These are phyloP conservation scores for Penicillium sp. DNA, from an alignment of 2,329 filamentous ascomycete genomes.

Conservation along the genomic window DNA sequence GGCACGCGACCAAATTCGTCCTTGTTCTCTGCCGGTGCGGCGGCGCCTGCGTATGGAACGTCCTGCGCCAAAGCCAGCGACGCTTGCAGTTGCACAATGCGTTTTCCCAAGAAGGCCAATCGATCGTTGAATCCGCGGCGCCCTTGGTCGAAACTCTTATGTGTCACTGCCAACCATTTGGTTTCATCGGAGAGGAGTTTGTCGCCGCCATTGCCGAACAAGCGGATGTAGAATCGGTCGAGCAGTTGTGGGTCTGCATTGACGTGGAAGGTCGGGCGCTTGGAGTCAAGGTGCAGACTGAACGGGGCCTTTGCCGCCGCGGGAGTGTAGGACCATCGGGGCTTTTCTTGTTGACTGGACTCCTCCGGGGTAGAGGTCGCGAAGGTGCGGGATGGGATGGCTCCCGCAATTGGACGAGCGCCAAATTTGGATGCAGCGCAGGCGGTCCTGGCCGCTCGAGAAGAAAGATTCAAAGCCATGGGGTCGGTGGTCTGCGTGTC, in stretches of 20 bases:
- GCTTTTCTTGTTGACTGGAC: slow-evolving; percentile 39
- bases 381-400: slow-evolving; percentile 26
- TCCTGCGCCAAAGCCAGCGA: slow-evolving; percentile 60
- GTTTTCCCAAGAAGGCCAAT: slow-evolving; percentile 76
- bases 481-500: slow-evolving; percentile 16
- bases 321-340: slow-evolving; percentile 71
- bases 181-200: slow-evolving; percentile 80
- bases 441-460: slow-evolving; percentile 40
- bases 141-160: slow-evolving; percentile 97
- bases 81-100: slow-evolving; percentile 62
- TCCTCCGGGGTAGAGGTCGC: slow-evolving; percentile 25
- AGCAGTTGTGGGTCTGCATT: slow-evolving; percentile 73
- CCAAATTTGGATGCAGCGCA: slow-evolving; percentile 27
- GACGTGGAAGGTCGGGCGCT: slow-evolving; percentile 54
- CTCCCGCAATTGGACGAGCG: slow-evolving; percentile 14
- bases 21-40: slow-evolving; percentile 24
- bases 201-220: slow-evolving; percentile 72
- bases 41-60: slow-evolving; percentile 35
- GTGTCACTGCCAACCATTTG: slow-evolving; percentile 95
- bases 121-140: slow-evolving; percentile 91
- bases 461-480: slow-evolving; percentile 52
- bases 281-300: slow-evolving; percentile 36
- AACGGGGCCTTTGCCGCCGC: slow-evolving; percentile 67
- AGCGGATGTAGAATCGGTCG: slow-evolving; percentile 71
- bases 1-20: slow-evolving; percentile 60